Evolutionary conservation across 2,329 filamentous ascomycete species (phyloP).

Genomic region (Diaporthe citri): DNA sequence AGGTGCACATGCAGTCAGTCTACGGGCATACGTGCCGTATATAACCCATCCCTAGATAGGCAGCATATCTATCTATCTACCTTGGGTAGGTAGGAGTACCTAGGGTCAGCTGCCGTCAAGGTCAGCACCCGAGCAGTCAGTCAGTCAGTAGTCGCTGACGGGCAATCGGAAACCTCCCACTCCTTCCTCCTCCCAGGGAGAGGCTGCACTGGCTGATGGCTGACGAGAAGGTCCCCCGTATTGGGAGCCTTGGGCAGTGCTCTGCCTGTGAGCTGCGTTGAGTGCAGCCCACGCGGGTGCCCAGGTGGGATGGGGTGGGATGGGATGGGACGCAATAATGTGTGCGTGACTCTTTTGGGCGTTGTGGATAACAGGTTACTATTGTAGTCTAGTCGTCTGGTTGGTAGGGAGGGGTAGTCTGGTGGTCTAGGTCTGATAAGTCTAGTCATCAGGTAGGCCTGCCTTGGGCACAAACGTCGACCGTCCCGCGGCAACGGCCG

Average conservation of each 20-base stretch:
- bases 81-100: background rate
- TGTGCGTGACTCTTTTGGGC: background rate
- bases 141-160: background rate
- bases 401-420: background rate
- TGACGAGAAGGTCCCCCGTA: background rate
- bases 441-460: constrained; percentile 9
- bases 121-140: background rate
- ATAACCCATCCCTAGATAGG: background rate
- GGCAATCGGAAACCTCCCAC: constrained; percentile 7
- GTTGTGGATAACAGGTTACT: constrained; percentile 5
- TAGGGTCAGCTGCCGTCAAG: background rate
- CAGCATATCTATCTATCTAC: background rate
- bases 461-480: constrained; percentile 49
- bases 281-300: constrained; percentile 3
- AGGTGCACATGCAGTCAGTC: background rate
- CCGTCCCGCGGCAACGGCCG: constrained; percentile 42
- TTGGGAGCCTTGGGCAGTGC: constrained; percentile 5
- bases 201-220: background rate
- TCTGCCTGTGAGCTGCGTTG: background rate
- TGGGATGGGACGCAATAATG: constrained; percentile 8
- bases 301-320: constrained; percentile 5
- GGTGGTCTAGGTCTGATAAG: background rate
- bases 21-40: background rate
- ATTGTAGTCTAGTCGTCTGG: background rate
- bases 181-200: background rate